Percentiles rank a stretch among this genome's conserved stretches.
Evolutionary conservation across 2,329 filamentous ascomycete species (phyloP).

Genomic region (Colletotrichum agaves): DNA sequence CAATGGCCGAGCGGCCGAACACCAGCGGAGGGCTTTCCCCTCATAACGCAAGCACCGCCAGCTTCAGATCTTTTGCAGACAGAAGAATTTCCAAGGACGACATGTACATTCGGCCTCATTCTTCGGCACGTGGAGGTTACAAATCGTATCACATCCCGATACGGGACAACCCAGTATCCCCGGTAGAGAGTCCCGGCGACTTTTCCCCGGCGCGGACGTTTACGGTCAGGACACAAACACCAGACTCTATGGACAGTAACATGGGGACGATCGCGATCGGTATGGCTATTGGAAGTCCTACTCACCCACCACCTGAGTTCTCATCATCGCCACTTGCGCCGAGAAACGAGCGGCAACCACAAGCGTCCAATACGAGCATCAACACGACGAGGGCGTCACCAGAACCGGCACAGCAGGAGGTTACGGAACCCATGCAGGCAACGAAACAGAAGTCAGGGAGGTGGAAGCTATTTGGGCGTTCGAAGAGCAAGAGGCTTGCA

Average conservation of each 20-base stretch:
- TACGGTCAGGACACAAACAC: slow-evolving; percentile 53
- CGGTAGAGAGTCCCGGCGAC: slow-evolving; percentile 51
- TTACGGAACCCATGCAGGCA: slow-evolving; percentile 36
- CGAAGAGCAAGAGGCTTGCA: slow-evolving; percentile 48
- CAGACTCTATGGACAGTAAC: slow-evolving; percentile 53
- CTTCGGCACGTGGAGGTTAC: slow-evolving; percentile 47
- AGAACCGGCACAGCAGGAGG: slow-evolving; percentile 24
- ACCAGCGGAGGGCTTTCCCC: slow-evolving; percentile 51
- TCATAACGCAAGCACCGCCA: slow-evolving; percentile 42
- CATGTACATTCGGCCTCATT: slow-evolving; percentile 47
- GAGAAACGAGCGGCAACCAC: slow-evolving; percentile 43
- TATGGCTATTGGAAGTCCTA: slow-evolving; percentile 79
- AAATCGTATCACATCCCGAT: slow-evolving; percentile 54
- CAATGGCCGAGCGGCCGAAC: slow-evolving; percentile 52
- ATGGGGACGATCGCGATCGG: slow-evolving; percentile 67
- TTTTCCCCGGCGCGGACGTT: slow-evolving; percentile 47
- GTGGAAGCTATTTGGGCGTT: slow-evolving; percentile 67
- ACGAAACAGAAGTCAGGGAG: slow-evolving; percentile 63
- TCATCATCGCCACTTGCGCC: slow-evolving; percentile 9
- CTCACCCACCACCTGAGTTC: slow-evolving; percentile 50
- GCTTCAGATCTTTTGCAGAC: slow-evolving; percentile 45
- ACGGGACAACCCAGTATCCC: slow-evolving; percentile 55
- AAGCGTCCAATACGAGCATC: slow-evolving; percentile 38
- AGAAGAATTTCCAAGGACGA: slow-evolving; percentile 60
- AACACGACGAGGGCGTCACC: slow-evolving; percentile 29